Conservation (phyloP, 345 rosid species). For the Durio zibethinus region DNA sequence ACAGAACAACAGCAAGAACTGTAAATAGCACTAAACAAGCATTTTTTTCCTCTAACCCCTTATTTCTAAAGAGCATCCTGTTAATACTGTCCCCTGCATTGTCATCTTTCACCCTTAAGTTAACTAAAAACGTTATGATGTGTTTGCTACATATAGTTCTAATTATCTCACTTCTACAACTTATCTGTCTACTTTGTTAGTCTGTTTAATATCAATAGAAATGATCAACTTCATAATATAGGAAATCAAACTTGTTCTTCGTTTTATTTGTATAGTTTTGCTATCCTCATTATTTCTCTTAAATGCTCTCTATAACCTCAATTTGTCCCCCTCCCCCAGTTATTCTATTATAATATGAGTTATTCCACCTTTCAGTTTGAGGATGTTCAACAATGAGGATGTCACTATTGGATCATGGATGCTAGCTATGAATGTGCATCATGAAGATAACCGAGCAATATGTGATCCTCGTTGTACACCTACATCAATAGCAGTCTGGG, state of each 20-base stretch:
- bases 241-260: background rate
- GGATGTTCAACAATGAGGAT: constrained; percentile 89
- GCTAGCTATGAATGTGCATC: constrained; percentile 80
- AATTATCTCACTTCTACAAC: background rate
- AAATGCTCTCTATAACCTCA: background rate
- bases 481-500: constrained; percentile 81
- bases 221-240: background rate
- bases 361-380: constrained; percentile 46
- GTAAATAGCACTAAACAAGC: background rate
- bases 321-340: background rate
- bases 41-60: background rate
- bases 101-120: background rate
- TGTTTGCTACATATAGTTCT: background rate
- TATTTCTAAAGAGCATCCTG: background rate
- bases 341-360: constrained; percentile 13
- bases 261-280: background rate
- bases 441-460: constrained; percentile 71
- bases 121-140: background rate
- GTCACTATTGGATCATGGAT: constrained; percentile 93
- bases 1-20: background rate
- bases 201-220: background rate
- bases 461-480: constrained; percentile 78
- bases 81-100: background rate
- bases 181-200: background rate
- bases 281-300: background rate